Conservation (phyloP, 2,329 filamentous ascomycete species). For the Pezicula carpinea region DNA sequence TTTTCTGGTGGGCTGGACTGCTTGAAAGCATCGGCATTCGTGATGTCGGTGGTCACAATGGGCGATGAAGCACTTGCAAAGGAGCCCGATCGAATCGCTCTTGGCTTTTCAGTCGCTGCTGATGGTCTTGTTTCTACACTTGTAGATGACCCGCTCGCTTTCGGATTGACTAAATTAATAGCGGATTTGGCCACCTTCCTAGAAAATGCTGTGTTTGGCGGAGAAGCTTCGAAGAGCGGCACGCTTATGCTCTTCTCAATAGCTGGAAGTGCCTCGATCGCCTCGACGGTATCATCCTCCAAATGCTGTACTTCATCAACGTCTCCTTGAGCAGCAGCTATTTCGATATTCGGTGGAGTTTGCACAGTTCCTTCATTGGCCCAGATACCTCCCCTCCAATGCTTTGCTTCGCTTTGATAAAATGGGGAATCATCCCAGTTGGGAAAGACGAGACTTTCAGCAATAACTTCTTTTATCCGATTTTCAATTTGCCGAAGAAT, state of each 20-base stretch:
- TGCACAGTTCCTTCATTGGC: conserved; percentile 47
- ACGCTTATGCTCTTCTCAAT: conserved; percentile 53
- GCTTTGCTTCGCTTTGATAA: conserved; percentile 71
- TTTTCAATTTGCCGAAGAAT: conserved; percentile 93
- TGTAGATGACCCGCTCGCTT: conserved; percentile 40
- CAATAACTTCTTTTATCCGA: conserved; percentile 87
- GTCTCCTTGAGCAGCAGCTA: conserved; percentile 39
- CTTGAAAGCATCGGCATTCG: conserved; percentile 61
- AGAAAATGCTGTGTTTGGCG: conserved; percentile 43
- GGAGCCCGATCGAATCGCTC: conserved; percentile 55
- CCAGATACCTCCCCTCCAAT: conserved; percentile 82
- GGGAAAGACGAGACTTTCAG: conserved; percentile 83
- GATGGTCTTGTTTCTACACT: conserved; percentile 42
- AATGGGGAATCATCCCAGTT: conserved; percentile 98
- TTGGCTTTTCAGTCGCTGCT: conserved; percentile 39
- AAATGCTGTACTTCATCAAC: conserved; percentile 35
- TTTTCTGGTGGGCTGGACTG: conserved; percentile 50
- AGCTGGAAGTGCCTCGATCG: conserved; percentile 34
- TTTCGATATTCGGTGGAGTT: conserved; percentile 32
- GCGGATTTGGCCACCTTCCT: conserved; percentile 35
- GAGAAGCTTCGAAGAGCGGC: conserved; percentile 37
- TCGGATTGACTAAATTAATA: conserved; percentile 18
- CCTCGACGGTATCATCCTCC: conserved; percentile 31
- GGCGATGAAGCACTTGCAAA: conserved; percentile 60
- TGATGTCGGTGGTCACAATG: conserved; percentile 61